A percentile compares a stretch with the other conserved stretches of the same genome.
Conservation (phyloP, 2,329 filamentous ascomycete genomes). For the Aschersonia sp. region DNA sequence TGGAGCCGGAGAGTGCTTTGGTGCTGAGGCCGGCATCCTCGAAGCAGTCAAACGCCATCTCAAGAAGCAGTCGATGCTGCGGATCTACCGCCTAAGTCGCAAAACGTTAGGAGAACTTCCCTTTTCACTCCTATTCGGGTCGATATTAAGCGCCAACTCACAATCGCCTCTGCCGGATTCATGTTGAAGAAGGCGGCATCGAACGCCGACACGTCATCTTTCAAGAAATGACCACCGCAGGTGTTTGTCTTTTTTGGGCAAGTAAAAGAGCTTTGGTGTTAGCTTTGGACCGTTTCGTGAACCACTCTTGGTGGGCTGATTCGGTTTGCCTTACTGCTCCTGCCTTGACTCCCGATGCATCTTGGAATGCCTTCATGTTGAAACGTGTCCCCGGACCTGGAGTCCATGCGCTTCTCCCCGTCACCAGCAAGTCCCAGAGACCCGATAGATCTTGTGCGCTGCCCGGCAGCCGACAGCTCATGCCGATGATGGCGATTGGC, state of each 20-base stretch:
- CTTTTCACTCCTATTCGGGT: background rate
- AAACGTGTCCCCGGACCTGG: constrained; percentile 28
- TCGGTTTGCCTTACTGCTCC: background rate
- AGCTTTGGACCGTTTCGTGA: background rate
- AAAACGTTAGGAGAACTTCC: background rate
- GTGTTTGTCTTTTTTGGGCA: background rate
- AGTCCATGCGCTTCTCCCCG: constrained; percentile 19
- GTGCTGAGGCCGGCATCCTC: constrained; percentile 31
- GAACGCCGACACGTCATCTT: constrained; percentile 12
- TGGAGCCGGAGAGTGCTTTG: constrained; percentile 24
- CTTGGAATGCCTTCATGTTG: constrained; percentile 23
- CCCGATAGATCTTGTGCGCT: constrained; percentile 5
- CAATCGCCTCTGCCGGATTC: background rate
- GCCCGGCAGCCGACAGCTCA: constrained; percentile 10
- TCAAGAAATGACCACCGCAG: constrained; percentile 12
- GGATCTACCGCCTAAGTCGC: constrained; percentile 22
- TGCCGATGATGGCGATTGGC: constrained; percentile 11
- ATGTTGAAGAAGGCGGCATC: constrained; percentile 5
- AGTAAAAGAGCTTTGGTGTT: background rate
- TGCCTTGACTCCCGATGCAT: constrained; percentile 9
- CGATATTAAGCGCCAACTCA: background rate
- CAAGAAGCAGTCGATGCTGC: constrained; percentile 30
- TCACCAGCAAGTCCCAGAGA: constrained; percentile 9
- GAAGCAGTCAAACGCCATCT: constrained; percentile 33
- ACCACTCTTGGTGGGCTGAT: background rate